Evolutionary conservation across 306 rosid species (phyloP).

Genomic region (Styphnolobium japonicum): DNA sequence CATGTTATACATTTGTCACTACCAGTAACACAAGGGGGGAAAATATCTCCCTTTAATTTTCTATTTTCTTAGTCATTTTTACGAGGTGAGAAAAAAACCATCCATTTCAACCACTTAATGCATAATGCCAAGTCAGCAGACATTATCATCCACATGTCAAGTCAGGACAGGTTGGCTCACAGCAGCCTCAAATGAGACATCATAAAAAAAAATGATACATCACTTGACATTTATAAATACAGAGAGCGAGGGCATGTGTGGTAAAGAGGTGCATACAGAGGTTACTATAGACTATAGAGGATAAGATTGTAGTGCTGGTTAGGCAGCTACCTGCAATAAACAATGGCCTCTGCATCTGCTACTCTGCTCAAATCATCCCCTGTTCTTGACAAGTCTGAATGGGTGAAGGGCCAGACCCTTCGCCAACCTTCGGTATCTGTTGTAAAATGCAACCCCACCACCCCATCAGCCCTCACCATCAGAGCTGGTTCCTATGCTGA

Average conservation of each 20-base stretch:
- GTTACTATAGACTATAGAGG: slow-evolving; percentile 43
- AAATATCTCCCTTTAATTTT: slow-evolving; percentile 17
- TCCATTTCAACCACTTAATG: slow-evolving; percentile 45
- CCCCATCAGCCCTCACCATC: slow-evolving; percentile 55
- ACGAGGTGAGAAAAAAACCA: slow-evolving; percentile 46
- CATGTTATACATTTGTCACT: slow-evolving; percentile 41
- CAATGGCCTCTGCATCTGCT: slow-evolving; percentile 71
- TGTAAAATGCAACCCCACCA: slow-evolving; percentile 54
- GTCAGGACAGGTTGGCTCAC: slow-evolving; percentile 38
- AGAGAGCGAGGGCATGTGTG: slow-evolving; percentile 51
- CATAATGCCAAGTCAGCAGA: slow-evolving; percentile 41
- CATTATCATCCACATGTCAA: slow-evolving; percentile 76
- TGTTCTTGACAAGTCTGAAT: slow-evolving; percentile 85
- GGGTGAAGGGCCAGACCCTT: slow-evolving; percentile 81
- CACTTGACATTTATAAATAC: slow-evolving; percentile 57
- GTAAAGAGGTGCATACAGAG: slow-evolving; percentile 49
- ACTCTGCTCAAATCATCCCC: slow-evolving; percentile 79
- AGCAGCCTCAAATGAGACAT: slow-evolving; percentile 71
- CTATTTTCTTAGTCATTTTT: slow-evolving; percentile 23
- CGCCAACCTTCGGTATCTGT: slow-evolving; percentile 58
- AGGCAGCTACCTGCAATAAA: not conserved
- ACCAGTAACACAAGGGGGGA: not conserved
- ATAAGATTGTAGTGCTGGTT: slow-evolving; percentile 57
- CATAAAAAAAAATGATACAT: slow-evolving; percentile 63
- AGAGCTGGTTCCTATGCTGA: slow-evolving; percentile 80